Conservation (phyloP, 495 filamentous ascomycete species). For the Schizothecium vesticola region DNA sequence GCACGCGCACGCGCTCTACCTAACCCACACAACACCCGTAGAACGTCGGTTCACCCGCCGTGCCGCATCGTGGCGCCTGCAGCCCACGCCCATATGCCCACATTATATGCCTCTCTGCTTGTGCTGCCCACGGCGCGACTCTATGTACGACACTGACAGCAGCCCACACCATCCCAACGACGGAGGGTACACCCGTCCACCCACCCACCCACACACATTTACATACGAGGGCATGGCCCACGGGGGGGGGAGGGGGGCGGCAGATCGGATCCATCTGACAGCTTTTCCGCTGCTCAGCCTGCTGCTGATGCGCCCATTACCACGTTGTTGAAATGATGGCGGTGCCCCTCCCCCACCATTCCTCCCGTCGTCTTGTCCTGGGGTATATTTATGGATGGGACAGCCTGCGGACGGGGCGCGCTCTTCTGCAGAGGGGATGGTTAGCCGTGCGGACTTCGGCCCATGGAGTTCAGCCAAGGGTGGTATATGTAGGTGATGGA, state of each 20-base stretch:
- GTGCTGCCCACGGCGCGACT: neutral
- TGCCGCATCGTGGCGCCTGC: neutral
- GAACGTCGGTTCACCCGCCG: neutral
- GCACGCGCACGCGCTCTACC: neutral
- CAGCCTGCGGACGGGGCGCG: too few species aligned
- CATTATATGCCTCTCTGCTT: neutral
- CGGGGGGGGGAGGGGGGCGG: too few species aligned
- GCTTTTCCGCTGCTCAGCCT: neutral
- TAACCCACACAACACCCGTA: neutral
- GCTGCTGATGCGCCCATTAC: neutral
- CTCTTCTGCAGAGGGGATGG: too few species aligned
- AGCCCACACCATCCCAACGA: neutral
- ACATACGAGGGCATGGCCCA: neutral
- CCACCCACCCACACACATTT: neutral
- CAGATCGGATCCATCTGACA: neutral
- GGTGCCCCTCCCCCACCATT: neutral
- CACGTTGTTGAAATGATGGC: neutral
- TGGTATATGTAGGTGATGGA: neutral
- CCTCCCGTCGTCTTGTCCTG: neutral
- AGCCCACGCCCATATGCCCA: neutral
- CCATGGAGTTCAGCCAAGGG: neutral
- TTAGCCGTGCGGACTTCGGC: neutral
- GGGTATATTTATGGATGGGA: too few species aligned
- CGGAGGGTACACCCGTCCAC: too few species aligned
- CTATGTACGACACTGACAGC: neutral